phyloP scores from a whole-genome alignment of 2,329 filamentous ascomycete genomes.

The Pseudocercospora pini-densiflorae region DNA sequence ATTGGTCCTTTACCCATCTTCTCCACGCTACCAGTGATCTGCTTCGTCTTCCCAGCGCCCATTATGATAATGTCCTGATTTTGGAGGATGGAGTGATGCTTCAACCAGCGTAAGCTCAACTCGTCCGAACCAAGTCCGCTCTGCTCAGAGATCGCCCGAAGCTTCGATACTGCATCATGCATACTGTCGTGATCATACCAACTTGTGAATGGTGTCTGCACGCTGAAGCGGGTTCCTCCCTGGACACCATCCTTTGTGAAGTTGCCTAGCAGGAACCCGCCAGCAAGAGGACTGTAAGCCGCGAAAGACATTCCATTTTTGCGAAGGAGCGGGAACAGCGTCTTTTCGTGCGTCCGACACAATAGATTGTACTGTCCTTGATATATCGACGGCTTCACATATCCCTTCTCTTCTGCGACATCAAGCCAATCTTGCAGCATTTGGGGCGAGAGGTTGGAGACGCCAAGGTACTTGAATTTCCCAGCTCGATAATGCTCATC shows the following conservation, averaged over 20 bases:
- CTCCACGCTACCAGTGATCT: constrained; percentile 27
- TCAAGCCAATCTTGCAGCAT: no score
- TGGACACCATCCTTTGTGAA: constrained; percentile 15
- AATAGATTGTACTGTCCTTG: constrained; percentile 55
- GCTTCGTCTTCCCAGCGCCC: constrained; percentile 31
- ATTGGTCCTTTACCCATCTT: constrained; percentile 27
- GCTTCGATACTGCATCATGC: constrained; percentile 47
- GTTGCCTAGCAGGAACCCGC: constrained; percentile 41
- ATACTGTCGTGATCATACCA: constrained; percentile 47
- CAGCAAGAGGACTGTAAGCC: constrained; percentile 39
- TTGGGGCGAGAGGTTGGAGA: no score
- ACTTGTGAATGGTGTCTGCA: constrained; percentile 33
- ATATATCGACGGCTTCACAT: constrained; percentile 50
- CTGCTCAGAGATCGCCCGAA: constrained; percentile 41
- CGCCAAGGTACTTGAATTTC: no score
- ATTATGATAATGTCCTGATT: constrained; percentile 42
- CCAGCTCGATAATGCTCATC: constrained; percentile 45
- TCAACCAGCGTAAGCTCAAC: constrained; percentile 49
- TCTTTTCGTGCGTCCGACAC: constrained; percentile 47
- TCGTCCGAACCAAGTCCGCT: constrained; percentile 47
- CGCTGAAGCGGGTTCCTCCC: constrained; percentile 11
- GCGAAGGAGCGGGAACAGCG: constrained; percentile 48
- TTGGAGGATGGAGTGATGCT: constrained; percentile 46
- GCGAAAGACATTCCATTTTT: constrained; percentile 48
- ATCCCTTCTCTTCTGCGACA: constrained; percentile 39